Base-by-base conservation (phyloP, 2,329 filamentous ascomycete genomes). In the Blumeriella jaapii region DNA sequence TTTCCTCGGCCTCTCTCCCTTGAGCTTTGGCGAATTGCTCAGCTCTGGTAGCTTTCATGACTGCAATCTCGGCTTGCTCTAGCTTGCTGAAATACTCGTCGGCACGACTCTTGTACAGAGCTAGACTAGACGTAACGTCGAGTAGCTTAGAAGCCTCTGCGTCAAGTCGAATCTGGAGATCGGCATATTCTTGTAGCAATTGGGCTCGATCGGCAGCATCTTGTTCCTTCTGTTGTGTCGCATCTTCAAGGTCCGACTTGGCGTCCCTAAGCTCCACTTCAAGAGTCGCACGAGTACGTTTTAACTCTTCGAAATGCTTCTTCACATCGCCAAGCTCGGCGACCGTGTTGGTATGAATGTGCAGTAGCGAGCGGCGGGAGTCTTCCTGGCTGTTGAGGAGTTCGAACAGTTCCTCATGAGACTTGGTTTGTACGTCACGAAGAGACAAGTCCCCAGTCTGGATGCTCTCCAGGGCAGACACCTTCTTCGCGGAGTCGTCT, bases 61-160 rank as follows among this genome's bases (percentile, higher is more conserved):
- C 87, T 0, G 87, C 78, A 47, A 96, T 93, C 58, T 98, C 89
- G 11, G 91, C 91, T 55, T 96, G 89, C 59, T 98, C 89, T 13
- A 98, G 74, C 61, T 94, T 95, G 64, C 77, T 82, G 61, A 95
- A 98, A 60, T 98, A 96, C 56, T 96, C 89, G 54, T 96, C 86
- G 3, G 89, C 82, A 27, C 89, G 78, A 44, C 74, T 77, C 69
- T 93, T 95, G 68, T 96, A 98, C 42, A 95, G 63, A 41, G 76
- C 78, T 26, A 96, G 69, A 56, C 82, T 93, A 3, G 85, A 81
- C 6, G 75, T 77, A 28, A 94, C 77, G 57, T 98, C 89, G 17
- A 78, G 73, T 17, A 89, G 68, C 56, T 82, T 89, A 1, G 85
- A 93, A 1, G 77, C 74, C 60, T 96, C 91, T 5, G 82, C 79